phyloP scores from a whole-genome alignment of 768 basidiomycete species.

The Crassisporium funariophilum region DNA sequence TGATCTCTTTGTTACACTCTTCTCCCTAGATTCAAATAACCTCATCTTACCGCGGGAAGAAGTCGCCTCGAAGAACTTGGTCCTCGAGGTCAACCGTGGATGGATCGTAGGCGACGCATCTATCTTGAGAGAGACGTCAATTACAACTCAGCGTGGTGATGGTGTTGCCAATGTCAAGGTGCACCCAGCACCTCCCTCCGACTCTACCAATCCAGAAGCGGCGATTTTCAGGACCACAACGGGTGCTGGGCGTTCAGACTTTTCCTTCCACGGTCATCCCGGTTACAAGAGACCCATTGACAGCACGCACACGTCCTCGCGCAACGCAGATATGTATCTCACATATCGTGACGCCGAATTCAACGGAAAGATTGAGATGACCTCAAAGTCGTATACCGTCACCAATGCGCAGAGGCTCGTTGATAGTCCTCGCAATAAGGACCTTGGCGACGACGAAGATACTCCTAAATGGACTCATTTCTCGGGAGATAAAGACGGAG shows the following conservation, averaged over 20 bases:
- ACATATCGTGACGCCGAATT: conserved; percentile 54
- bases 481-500: conserved; percentile 40
- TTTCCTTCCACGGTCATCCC: conserved; percentile 45
- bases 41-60: conserved; percentile 48
- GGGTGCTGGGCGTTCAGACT: conserved; percentile 55
- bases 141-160: conserved; percentile 53
- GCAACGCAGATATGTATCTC: conserved; percentile 56
- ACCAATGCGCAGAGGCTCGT: conserved; percentile 26
- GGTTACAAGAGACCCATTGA: conserved; percentile 48
- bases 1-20: conserved; percentile 47
- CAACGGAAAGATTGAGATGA: conserved; percentile 47
- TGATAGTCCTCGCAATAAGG: conserved; percentile 2
- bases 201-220: conserved; percentile 32
- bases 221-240: conserved; percentile 48
- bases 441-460: conserved; percentile 10
- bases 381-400: conserved; percentile 42
- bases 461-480: conserved; percentile 43
- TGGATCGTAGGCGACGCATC: conserved; percentile 64
- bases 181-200: conserved; percentile 39
- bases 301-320: conserved; percentile 47
- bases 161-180: conserved; percentile 52
- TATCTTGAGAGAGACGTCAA: conserved; percentile 40
- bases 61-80: conserved; percentile 38
- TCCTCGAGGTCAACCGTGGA: conserved; percentile 52
- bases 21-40: conserved; percentile 35